Evolutionary conservation across 495 filamentous ascomycete species (phyloP).

Genomic region (Podospora australis): DNA sequence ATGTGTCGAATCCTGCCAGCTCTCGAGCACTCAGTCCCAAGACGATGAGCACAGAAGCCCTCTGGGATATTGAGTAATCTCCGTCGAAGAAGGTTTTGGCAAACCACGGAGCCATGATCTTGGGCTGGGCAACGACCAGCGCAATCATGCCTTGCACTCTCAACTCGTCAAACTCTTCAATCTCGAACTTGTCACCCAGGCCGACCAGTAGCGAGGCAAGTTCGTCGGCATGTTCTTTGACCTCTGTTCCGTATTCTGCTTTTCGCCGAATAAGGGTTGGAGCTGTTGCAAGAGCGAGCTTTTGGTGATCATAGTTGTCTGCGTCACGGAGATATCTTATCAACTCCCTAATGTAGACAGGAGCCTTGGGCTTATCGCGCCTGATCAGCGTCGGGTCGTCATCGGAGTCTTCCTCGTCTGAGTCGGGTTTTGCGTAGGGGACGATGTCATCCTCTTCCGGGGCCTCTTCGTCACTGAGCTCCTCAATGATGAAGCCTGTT

Average conservation of each 20-base stretch:
- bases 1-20: slow-evolving; percentile 69
- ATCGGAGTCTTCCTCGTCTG: slow-evolving; percentile 84
- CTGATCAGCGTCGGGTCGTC: slow-evolving; percentile 84
- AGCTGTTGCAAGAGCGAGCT: slow-evolving; percentile 69
- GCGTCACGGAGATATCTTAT: slow-evolving; percentile 70
- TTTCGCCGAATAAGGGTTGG: slow-evolving; percentile 82
- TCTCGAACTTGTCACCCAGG: slow-evolving; percentile 71
- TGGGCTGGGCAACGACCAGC: slow-evolving; percentile 66
- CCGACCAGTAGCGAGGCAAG: slow-evolving; percentile 69
- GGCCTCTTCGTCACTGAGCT: slow-evolving; percentile 51
- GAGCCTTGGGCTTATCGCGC: slow-evolving; percentile 74
- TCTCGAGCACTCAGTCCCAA: slow-evolving; percentile 83
- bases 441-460: slow-evolving; percentile 67
- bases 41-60: slow-evolving; percentile 71
- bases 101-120: slow-evolving; percentile 76
- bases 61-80: slow-evolving; percentile 80
- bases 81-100: slow-evolving; percentile 81
- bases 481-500: slow-evolving; percentile 56
- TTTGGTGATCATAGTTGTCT: slow-evolving; percentile 77
- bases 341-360: slow-evolving; percentile 88
- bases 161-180: slow-evolving; percentile 68
- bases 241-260: slow-evolving; percentile 77
- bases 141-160: slow-evolving; percentile 81
- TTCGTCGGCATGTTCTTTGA: slow-evolving; percentile 76
- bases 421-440: slow-evolving; percentile 85